These are phyloP conservation scores for Metarhizium sp. DNA, from an alignment of 2,329 filamentous ascomycete genomes.

Conservation along the genomic window DNA sequence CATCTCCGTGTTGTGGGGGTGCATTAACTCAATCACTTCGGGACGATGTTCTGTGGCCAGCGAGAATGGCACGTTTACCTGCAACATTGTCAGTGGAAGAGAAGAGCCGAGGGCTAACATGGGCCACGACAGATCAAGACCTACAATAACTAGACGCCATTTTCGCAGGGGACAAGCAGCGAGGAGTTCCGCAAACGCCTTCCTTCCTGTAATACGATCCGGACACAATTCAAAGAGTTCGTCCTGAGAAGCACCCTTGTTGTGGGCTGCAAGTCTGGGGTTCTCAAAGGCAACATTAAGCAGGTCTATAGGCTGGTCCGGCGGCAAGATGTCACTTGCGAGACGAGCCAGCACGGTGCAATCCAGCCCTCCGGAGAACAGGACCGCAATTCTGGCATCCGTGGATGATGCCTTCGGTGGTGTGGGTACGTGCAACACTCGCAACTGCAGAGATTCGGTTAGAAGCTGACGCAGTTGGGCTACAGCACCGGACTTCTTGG, in stretches of 20 bases:
- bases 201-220: conserved; percentile 78
- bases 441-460: conserved; percentile 50
- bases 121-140: conserved; percentile 12
- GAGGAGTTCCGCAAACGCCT: conserved; percentile 67
- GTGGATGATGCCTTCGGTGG: conserved; percentile 31
- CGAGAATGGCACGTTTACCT: conserved; percentile 73
- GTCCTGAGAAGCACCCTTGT: conserved; percentile 23
- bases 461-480: conserved; percentile 44
- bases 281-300: conserved; percentile 98
- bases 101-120: too few relatives aligned
- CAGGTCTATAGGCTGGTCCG: conserved; percentile 65
- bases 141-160: conserved; percentile 75
- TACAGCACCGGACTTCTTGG: conserved; percentile 37
- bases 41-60: conserved; percentile 62
- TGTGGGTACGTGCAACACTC: conserved; percentile 56
- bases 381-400: conserved; percentile 57
- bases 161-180: conserved; percentile 56
- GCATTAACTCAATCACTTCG: conserved; percentile 67
- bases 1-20: conserved; percentile 97
- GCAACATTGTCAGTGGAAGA: not conserved
- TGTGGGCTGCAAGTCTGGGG: conserved; percentile 57
- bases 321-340: conserved; percentile 64
- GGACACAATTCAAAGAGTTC: conserved; percentile 73
- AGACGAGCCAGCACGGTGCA: conserved; percentile 82
- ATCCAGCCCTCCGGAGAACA: conserved; percentile 93